phyloP scores from a whole-genome alignment of 2,329 filamentous ascomycete genomes.

The Cercospora sojina region DNA sequence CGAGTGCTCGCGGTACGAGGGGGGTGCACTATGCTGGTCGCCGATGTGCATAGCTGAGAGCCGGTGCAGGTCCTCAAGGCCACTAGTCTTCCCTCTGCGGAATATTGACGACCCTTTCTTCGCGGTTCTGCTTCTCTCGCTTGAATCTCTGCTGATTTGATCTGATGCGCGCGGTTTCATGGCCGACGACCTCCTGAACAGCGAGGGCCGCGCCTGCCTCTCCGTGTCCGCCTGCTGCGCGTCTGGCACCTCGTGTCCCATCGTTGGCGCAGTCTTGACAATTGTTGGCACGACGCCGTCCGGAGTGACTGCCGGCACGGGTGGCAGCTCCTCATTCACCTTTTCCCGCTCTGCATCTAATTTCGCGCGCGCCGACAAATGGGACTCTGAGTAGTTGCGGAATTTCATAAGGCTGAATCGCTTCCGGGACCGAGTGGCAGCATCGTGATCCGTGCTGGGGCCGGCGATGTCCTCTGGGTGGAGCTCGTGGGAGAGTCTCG shows the following conservation, averaged over 20 bases:
- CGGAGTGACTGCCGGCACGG: slow-evolving; percentile 41
- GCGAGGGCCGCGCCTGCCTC: slow-evolving; percentile 22
- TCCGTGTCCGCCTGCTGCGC: slow-evolving; percentile 20
- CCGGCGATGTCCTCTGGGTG: slow-evolving; percentile 29
- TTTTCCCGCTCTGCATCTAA: slow-evolving; percentile 57
- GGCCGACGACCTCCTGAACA: slow-evolving; percentile 32
- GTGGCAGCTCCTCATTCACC: slow-evolving; percentile 46
- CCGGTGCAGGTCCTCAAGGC: slow-evolving; percentile 50
- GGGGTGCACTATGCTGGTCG: slow-evolving; percentile 46
- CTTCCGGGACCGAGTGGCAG: slow-evolving; percentile 37
- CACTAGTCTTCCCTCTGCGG: slow-evolving; percentile 36
- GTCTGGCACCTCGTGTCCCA: slow-evolving; percentile 3
- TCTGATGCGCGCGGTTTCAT: slow-evolving; percentile 26
- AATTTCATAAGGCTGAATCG: slow-evolving; percentile 70
- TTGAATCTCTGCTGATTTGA: slow-evolving; percentile 9
- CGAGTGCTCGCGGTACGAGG: slow-evolving; percentile 62
- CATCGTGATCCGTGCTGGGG: slow-evolving; percentile 23
- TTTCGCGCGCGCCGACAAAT: slow-evolving; percentile 74
- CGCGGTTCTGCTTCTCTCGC: slow-evolving; percentile 21
- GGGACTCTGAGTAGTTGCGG: slow-evolving; percentile 89
- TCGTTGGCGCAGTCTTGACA: slow-evolving; percentile 76
- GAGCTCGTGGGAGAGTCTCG: slow-evolving; percentile 32
- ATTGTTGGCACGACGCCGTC: slow-evolving; percentile 60
- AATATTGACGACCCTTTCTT: slow-evolving; percentile 32
- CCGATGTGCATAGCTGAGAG: slow-evolving; percentile 56